These are phyloP conservation scores for Irpex sp. DNA, from an alignment of 1,284 basidiomycete genomes.

Conservation along the genomic window DNA sequence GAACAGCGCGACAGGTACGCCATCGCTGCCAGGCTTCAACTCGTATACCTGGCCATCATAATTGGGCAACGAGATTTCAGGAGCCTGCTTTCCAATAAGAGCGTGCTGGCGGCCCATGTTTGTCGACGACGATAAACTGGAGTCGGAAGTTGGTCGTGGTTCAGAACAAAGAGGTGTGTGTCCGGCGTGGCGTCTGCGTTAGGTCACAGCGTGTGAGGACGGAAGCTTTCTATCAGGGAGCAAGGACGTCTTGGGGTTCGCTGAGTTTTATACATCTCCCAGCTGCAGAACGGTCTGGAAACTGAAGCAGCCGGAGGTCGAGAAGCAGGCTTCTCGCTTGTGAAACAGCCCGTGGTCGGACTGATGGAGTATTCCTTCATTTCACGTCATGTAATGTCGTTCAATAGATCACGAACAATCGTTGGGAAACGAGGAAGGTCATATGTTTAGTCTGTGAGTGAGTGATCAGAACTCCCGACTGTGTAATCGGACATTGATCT, in stretches of 20 bases:
- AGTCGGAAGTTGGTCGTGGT: constrained; percentile 5
- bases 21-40: constrained; percentile 43
- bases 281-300: neutral
- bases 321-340: neutral
- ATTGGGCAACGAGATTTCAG: constrained; percentile 45
- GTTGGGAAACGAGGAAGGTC: no score
- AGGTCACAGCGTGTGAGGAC: neutral
- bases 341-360: neutral
- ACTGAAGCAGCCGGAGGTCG: neutral
- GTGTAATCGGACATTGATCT: no score
- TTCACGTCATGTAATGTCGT: no score
- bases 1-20: constrained; percentile 61
- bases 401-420: no score
- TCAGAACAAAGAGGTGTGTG: neutral
- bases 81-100: constrained; percentile 46
- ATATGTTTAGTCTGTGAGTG: no score
- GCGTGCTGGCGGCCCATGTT: constrained; percentile 35
- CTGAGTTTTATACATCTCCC: neutral
- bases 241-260: neutral
- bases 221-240: neutral
- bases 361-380: no score
- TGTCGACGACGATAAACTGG: constrained; percentile 10
- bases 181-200: neutral
- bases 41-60: constrained; percentile 46
- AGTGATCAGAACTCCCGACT: no score